A percentile compares a stretch with the other conserved stretches of the same genome.
Evolutionary conservation across 176 grass and related monocot species (phyloP).

Genomic region (Lolium rigidum): DNA sequence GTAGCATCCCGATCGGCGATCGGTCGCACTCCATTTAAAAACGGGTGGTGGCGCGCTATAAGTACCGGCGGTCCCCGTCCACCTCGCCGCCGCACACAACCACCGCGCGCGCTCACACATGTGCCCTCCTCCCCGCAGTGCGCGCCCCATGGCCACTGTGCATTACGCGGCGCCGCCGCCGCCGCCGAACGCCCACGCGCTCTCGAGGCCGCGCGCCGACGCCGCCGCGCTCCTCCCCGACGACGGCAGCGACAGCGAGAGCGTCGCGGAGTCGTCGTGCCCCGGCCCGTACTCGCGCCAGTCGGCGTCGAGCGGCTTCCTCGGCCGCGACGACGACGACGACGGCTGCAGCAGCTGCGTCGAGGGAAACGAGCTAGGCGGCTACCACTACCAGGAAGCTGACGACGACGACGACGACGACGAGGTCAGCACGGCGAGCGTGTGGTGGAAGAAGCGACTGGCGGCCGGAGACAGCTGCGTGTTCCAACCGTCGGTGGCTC

Average conservation of each 20-base stretch:
- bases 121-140: neutral
- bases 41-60: conserved; percentile 35
- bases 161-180: conserved; percentile 22
- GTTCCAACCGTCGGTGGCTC: neutral
- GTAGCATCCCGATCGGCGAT: neutral
- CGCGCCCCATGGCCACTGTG: conserved; percentile 42
- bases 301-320: neutral
- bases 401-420: neutral
- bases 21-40: conserved; percentile 5
- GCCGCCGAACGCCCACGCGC: neutral
- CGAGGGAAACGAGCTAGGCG: conserved; percentile 20
- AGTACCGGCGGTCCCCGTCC: neutral
- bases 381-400: neutral
- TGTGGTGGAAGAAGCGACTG: conserved; percentile 36
- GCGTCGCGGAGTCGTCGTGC: conserved; percentile 62
- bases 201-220: neutral
- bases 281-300: conserved; percentile 14
- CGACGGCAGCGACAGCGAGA: conserved; percentile 52
- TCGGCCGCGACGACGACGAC: neutral
- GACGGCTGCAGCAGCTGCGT: conserved; percentile 63
- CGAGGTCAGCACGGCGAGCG: neutral
- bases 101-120: neutral
- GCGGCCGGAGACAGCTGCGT: neutral
- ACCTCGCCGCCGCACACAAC: conserved; percentile 13
- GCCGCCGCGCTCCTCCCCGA: neutral